Conservation (phyloP, 495 filamentous ascomycete species). For the Penicillium alfredii region DNA sequence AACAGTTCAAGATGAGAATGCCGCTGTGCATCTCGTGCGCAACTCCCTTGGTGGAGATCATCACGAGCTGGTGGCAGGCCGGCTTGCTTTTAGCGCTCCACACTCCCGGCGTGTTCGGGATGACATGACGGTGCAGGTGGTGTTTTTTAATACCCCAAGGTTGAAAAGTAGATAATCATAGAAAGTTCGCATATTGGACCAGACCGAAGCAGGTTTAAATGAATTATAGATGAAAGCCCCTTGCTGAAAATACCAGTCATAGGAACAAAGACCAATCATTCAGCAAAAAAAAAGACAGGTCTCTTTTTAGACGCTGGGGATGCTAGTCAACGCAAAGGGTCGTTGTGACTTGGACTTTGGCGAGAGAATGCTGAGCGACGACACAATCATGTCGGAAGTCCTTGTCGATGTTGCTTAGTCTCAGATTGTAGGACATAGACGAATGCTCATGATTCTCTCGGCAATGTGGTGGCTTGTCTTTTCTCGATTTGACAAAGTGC, state of each 20-base stretch:
- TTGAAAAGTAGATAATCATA: too few species aligned
- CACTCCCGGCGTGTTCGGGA: conserved; percentile 46
- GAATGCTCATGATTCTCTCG: conserved; percentile 1
- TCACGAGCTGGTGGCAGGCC: conserved; percentile 48
- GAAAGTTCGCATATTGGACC: too few species aligned
- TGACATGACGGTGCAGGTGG: conserved; percentile 59
- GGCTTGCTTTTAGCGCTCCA: conserved; percentile 44
- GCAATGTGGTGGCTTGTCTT: background rate
- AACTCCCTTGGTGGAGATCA: conserved; percentile 58
- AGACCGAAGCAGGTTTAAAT: too few species aligned
- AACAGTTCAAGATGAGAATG: conserved; percentile 54
- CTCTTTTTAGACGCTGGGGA: background rate
- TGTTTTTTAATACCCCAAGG: conserved; percentile 45
- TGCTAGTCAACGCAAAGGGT: background rate
- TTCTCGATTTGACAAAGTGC: conserved; percentile 1
- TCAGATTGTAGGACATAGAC: background rate
- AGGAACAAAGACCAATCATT: background rate
- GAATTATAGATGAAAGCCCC: background rate
- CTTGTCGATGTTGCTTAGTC: background rate
- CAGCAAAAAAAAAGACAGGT: background rate
- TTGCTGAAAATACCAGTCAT: background rate
- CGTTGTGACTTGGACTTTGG: background rate
- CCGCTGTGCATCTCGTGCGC: conserved; percentile 53
- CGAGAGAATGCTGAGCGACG: background rate
- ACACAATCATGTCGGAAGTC: background rate